Evolutionary conservation across 1,284 basidiomycete species (phyloP), one percentile per base, ranked within the genome.

Genomic region (Veloboletus limbatus): DNA sequence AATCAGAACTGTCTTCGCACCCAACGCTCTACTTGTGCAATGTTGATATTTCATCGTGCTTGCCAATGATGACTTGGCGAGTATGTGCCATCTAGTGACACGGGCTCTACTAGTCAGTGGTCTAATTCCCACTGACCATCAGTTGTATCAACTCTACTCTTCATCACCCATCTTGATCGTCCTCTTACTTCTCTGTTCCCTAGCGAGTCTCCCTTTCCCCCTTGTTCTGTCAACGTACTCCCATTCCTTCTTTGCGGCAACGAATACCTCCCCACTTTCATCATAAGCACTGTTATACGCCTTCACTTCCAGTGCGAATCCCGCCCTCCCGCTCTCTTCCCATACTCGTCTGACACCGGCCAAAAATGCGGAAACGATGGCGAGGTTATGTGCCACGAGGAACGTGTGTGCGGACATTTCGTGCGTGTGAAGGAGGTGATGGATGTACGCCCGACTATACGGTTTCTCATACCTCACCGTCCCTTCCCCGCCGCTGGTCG

Each of bases 381-480:
- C 65, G 22, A 89, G 69, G 54, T 92, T 92, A 62, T 92, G 90
- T 66, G 81, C 72, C 9, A 74, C 75, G 10, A 92, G 75, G 26
- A 91, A 63, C 4, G 86, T 62, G 55, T 91, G 85, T 1, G 87
- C 82, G 0, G 82, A 81, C 89, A 92, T 91, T 62, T 92, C 89
- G 67, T 92, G 89, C 8, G 89, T 90, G 43, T 86, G 82, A 33
- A 92, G 69, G 10, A 92, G 77, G 57, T 92, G 90, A 60, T 92
- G 88, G 25, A 89, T 43, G 55, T 92, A 92, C 3, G 85, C 83
- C n/a, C 83, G 78, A 3, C 79, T 82, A 57, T 74, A 77, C 0
- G 77, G 70, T 3, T 36, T 46, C 24, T 53, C 54, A 25, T 56
- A 55, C 41, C 18, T 26, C 6, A 4, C 45, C 34, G 9, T 51